phyloP scores from a whole-genome alignment of 768 basidiomycete genomes.

The Exidia glandulosa region DNA sequence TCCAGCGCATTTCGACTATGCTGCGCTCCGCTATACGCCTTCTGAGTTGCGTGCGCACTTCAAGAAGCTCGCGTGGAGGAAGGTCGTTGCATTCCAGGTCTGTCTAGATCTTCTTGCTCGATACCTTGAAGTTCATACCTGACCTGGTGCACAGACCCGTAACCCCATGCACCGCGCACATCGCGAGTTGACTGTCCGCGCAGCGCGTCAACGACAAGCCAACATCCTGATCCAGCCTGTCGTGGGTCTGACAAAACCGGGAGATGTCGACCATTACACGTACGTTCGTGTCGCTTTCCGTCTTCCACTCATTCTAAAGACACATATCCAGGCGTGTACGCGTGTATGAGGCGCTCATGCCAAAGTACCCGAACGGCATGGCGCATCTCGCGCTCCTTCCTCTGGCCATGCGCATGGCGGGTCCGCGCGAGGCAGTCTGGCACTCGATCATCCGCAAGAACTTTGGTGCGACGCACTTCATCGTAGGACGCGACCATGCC shows the following conservation, averaged over 20 bases:
- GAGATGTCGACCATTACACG: slow-evolving; percentile 86
- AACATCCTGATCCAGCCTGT: slow-evolving; percentile 98
- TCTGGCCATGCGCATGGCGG: slow-evolving; percentile 98
- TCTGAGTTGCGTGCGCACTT: slow-evolving; percentile 90
- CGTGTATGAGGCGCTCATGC: slow-evolving; percentile 97
- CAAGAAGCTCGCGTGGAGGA: slow-evolving; percentile 91
- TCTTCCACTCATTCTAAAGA: too few species aligned
- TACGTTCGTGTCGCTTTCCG: slow-evolving; percentile 6
- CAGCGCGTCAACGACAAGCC: slow-evolving; percentile 89
- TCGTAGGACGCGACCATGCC: slow-evolving; percentile 87
- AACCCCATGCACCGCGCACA: slow-evolving; percentile 99
- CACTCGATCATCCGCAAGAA: slow-evolving; percentile 99
- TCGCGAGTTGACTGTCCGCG: slow-evolving; percentile 93
- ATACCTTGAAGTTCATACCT: not conserved
- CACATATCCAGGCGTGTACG: slow-evolving; percentile 68
- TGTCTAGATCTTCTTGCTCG: not conserved
- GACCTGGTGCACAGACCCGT: slow-evolving; percentile 62
- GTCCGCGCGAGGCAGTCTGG: slow-evolving; percentile 97
- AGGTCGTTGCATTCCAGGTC: slow-evolving; percentile 91
- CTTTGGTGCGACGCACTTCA: slow-evolving; percentile 96
- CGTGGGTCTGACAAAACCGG: slow-evolving; percentile 94
- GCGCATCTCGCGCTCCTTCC: slow-evolving; percentile 93
- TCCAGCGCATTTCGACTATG: slow-evolving; percentile 92
- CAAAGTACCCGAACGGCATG: slow-evolving; percentile 97
- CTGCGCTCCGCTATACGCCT: slow-evolving; percentile 91